Evolutionary conservation across 805 yeast genomes (phyloP).

Genomic region (Kodamaea hsintzibuensis): DNA sequence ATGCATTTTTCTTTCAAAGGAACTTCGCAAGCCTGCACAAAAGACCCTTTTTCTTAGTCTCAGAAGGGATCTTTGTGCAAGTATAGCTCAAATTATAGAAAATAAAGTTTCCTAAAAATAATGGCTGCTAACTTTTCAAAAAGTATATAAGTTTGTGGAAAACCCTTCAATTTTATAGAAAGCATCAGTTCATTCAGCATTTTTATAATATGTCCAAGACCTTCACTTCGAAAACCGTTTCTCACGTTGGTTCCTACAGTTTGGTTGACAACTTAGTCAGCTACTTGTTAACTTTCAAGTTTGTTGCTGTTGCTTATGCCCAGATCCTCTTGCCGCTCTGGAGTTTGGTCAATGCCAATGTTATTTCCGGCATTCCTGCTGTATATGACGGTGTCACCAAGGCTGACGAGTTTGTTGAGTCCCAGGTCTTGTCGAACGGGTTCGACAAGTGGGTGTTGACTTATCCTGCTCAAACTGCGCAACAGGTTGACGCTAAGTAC

Average conservation of each 20-base stretch:
- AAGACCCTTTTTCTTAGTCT: not conserved
- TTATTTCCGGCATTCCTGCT: slow-evolving; percentile 20
- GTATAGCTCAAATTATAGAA: not conserved
- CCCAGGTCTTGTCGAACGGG: slow-evolving; percentile 12
- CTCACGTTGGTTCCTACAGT: slow-evolving; percentile 34
- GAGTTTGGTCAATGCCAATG: slow-evolving; percentile 22
- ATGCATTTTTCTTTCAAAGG: not conserved
- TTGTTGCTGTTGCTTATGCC: slow-evolving; percentile 25
- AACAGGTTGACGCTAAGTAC: slow-evolving; percentile 11
- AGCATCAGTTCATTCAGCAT: not conserved
- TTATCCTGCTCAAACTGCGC: slow-evolving; percentile 7
- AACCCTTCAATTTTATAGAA: not conserved
- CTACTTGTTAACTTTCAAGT: slow-evolving; percentile 26
- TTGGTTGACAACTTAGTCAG: slow-evolving; percentile 23
- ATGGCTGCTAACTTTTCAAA: slow-evolving; percentile 15
- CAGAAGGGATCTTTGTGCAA: not conserved
- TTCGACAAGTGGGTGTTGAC: slow-evolving; percentile 13
- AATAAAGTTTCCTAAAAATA: slow-evolving; percentile 3
- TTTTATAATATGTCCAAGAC: slow-evolving; percentile 16
- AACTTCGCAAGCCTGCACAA: not conserved
- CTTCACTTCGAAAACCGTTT: slow-evolving; percentile 33
- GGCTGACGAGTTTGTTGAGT: slow-evolving; percentile 13
- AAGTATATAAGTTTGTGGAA: slow-evolving; percentile 11
- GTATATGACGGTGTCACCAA: slow-evolving; percentile 16
- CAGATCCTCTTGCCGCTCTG: slow-evolving; percentile 22